Percentiles rank a stretch among this genome's conserved stretches.
Evolutionary conservation across 805 yeast species (phyloP).

Genomic region (Saccharomycopsis fermentans): DNA sequence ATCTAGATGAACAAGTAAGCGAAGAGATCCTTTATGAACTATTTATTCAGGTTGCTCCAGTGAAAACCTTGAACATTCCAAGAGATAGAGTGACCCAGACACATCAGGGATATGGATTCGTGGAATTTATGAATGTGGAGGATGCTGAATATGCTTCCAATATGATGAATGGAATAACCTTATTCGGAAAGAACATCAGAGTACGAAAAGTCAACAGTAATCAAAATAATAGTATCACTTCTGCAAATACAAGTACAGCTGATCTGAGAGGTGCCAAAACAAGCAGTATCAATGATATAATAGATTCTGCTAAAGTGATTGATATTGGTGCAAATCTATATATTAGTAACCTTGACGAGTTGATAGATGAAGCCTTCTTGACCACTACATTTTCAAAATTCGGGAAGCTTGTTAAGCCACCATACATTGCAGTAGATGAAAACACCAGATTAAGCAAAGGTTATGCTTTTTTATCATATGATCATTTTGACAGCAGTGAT

Average conservation of each 20-base stretch:
- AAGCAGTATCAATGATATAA: constrained; percentile 9
- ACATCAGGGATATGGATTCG: constrained; percentile 86
- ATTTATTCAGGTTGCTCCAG: constrained; percentile 76
- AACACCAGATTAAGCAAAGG: constrained; percentile 42
- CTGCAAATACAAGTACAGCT: constrained; percentile 14
- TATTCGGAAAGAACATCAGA: constrained; percentile 52
- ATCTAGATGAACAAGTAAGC: constrained; percentile 64
- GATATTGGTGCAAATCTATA: constrained; percentile 60
- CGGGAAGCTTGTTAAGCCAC: constrained; percentile 48
- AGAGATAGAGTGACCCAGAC: constrained; percentile 59
- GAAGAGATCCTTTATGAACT: constrained; percentile 71
- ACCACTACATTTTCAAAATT: constrained; percentile 52
- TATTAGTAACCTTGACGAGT: constrained; percentile 50
- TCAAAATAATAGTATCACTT: constrained; percentile 13
- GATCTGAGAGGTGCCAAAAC: constrained; percentile 19
- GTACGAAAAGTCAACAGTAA: constrained; percentile 39
- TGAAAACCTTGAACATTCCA: constrained; percentile 62
- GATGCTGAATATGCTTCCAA: constrained; percentile 66
- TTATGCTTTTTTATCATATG: constrained; percentile 57
- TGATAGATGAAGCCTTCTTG: constrained; percentile 49
- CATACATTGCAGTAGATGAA: constrained; percentile 40
- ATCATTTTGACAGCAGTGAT: constrained; percentile 60
- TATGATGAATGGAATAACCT: constrained; percentile 46
- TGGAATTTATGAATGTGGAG: constrained; percentile 46
- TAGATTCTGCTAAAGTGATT: constrained; percentile 7